These are phyloP conservation scores for Oryza nivara DNA, from an alignment of 176 grass and related monocot species.

Conservation along the genomic window DNA sequence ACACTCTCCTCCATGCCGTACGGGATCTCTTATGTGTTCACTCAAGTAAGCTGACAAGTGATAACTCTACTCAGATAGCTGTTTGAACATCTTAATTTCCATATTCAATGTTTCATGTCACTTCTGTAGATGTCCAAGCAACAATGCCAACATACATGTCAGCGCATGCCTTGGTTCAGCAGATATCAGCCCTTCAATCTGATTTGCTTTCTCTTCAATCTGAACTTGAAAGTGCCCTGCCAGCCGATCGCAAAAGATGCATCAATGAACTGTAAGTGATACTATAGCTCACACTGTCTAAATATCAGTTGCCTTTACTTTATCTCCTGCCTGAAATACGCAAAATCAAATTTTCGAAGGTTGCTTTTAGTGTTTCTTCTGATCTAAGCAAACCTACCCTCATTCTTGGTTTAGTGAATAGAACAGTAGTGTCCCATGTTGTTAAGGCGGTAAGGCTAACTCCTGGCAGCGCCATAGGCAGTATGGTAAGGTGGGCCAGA, in stretches of 20 bases:
- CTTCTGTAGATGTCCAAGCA: conserved; percentile 65
- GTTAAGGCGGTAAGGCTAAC: no score
- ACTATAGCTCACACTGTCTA: neutral
- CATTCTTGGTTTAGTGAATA: conserved; percentile 15
- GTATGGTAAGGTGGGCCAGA: no score
- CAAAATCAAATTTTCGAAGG: neutral
- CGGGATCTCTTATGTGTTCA: conserved; percentile 89
- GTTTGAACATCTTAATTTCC: conserved; percentile 1
- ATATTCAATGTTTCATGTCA: conserved; percentile 27
- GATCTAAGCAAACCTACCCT: conserved; percentile 19
- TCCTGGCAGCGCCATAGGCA: no score
- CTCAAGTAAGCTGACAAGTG: conserved; percentile 62
- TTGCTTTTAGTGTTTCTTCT: conserved; percentile 14
- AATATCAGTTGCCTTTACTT: conserved; percentile 29
- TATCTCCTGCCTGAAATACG: conserved; percentile 2
- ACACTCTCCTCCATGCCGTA: conserved; percentile 88
- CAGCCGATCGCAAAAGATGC: conserved; percentile 85
- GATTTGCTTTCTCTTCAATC: conserved; percentile 89
- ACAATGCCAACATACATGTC: conserved; percentile 84
- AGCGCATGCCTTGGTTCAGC: conserved; percentile 92
- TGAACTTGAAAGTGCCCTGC: conserved; percentile 91
- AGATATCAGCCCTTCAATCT: conserved; percentile 80
- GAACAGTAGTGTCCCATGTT: neutral
- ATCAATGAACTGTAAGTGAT: conserved; percentile 94
- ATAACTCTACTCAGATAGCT: neutral